A percentile compares a stretch with the other conserved stretches of the same genome.
These are phyloP conservation scores for Neurospora sp. DNA, from an alignment of 495 filamentous ascomycete genomes.

Conservation along the genomic window DNA sequence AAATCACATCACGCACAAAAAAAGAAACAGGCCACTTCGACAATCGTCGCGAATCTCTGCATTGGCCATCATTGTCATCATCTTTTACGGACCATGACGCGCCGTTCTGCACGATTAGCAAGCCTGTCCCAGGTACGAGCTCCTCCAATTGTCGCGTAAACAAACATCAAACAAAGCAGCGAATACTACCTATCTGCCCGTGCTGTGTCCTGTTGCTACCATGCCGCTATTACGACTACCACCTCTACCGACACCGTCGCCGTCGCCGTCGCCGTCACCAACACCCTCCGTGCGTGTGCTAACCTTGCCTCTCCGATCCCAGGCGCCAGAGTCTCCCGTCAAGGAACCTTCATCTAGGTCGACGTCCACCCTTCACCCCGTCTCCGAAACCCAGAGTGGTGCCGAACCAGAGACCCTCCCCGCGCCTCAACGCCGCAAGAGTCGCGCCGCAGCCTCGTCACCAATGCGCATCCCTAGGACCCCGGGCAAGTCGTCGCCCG, in stretches of 20 bases:
- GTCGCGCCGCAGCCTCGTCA: conserved; percentile 26
- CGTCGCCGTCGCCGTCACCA: conserved; percentile 4
- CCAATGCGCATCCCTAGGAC: conserved; percentile 32
- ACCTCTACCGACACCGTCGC: neutral
- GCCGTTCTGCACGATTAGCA: conserved; percentile 42
- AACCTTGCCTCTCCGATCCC: neutral
- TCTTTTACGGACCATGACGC: conserved; percentile 22
- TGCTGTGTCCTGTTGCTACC: neutral
- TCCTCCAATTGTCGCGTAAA: neutral
- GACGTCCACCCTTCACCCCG: conserved; percentile 27
- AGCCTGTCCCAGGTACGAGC: conserved; percentile 32
- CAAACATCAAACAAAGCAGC: conserved; percentile 6
- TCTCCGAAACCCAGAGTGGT: conserved; percentile 36
- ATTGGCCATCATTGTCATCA: neutral
- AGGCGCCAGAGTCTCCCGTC: conserved; percentile 10
- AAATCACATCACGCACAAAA: neutral
- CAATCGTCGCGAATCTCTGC: neutral
- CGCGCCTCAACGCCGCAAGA: conserved; percentile 17
- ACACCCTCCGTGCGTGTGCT: conserved; percentile 4
- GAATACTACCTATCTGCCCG: neutral
- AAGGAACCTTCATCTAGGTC: conserved; percentile 2
- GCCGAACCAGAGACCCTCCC: conserved; percentile 7
- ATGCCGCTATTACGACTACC: neutral
- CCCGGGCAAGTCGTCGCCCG: conserved; percentile 30
- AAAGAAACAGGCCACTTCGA: neutral